A percentile compares a stretch with the other conserved stretches of the same genome.
These are phyloP conservation scores for Jackrogersella minutella DNA, from an alignment of 495 filamentous ascomycete species.

Conservation along the genomic window DNA sequence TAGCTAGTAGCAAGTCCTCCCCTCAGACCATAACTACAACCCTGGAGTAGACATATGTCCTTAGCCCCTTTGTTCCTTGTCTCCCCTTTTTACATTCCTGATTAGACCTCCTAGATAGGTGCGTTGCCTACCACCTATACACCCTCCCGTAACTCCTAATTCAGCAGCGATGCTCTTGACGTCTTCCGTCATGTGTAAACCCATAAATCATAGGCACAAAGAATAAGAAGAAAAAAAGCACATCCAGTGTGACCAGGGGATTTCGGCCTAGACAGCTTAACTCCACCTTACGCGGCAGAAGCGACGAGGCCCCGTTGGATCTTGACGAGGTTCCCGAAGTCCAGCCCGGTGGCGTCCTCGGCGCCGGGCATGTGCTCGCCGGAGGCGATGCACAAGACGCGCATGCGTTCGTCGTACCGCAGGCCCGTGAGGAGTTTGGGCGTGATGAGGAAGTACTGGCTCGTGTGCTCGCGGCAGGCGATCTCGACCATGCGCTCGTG, in stretches of 20 bases:
- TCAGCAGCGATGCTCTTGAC: neutral
- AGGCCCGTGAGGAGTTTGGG: constrained; percentile 92
- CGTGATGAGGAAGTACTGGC: constrained; percentile 93
- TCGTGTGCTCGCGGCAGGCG: constrained; percentile 77
- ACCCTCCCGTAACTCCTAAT: neutral
- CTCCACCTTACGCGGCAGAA: constrained; percentile 41
- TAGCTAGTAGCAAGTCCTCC: neutral
- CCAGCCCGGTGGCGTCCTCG: constrained; percentile 58
- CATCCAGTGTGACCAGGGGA: neutral
- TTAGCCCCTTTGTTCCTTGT: neutral
- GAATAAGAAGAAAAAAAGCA: neutral
- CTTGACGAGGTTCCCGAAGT: constrained; percentile 61
- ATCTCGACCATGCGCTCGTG: constrained; percentile 97
- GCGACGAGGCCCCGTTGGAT: constrained; percentile 52
- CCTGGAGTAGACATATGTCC: neutral
- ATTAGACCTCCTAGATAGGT: neutral
- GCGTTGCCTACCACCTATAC: neutral
- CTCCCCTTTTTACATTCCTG: neutral
- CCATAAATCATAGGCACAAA: neutral
- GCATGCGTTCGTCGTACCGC: constrained; percentile 88
- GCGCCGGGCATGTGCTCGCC: constrained; percentile 83
- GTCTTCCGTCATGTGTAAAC: neutral
- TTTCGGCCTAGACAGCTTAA: neutral
- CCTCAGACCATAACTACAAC: neutral
- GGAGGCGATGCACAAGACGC: constrained; percentile 89